Base-by-base conservation (phyloP, 306 rosid genomes). In the Senna tora region DNA sequence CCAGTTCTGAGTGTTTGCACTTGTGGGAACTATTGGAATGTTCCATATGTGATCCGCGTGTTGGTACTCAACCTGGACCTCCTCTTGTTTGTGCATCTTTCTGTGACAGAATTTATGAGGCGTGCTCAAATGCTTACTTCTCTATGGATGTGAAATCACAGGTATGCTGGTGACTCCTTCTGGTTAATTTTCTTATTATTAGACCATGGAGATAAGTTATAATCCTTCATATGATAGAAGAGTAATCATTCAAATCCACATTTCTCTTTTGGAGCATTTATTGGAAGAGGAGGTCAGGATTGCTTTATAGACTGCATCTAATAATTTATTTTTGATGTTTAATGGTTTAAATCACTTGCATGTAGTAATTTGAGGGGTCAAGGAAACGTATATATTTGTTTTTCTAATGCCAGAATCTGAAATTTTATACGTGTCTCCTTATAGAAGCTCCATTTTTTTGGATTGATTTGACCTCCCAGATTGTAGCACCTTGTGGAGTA, bases 21-120 rank as follows among this genome's bases (percentile, higher is more conserved):
- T 81, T 94, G 65, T 94, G 96, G 96, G 98, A 94, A 75, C 82
- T 94, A 20, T 76, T 94, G 85, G 98, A 94, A 77, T 94, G 98
- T 61, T 84, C 97, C 36, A 83, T 93, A 70, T 93, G 98, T 47
- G 92, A 94, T 80, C 98, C 98, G 0, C 87, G 7, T 6, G 86
- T 91, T 47, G 96, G 98, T 19, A 81, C 85, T 76, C 90, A 65
- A 67, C 76, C 84, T 5, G 97, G 97, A 63, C 98, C 98, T 72
- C 98, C 98, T 38, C 69, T 75, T 41, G 75, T 93, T 65, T 93
- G 98, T 75, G 71, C 82, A 59, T 87, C 98, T 39, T 86, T 93
- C 73, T 93, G 98, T 10, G 88, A 86, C 77, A 82, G 85, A 78
- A 80, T 93, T 72, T 91, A 86, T 59, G 66, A 80, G 50, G 84